Percentiles rank a stretch among this genome's conserved stretches.
These are phyloP conservation scores for Fusarium lateritium DNA, from an alignment of 2,329 filamentous ascomycete genomes.

Conservation along the genomic window DNA sequence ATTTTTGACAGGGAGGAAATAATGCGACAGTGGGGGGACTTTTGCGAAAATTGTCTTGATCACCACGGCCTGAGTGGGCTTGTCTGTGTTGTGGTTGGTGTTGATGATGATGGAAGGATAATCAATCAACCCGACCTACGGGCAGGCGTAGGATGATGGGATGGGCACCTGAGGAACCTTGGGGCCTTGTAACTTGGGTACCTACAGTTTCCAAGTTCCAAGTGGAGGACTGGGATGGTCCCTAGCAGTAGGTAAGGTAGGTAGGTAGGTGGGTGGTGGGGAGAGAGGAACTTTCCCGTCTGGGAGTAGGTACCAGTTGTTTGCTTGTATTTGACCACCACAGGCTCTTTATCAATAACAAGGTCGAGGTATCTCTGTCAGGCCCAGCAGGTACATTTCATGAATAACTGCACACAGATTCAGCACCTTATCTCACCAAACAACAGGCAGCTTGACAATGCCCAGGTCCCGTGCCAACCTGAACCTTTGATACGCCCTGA, in stretches of 20 bases:
- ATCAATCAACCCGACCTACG: conserved; percentile 34
- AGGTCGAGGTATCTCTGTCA: conserved; percentile 2
- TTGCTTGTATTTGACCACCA: neutral
- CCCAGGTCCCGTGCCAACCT: conserved; percentile 13
- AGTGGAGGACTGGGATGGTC: conserved; percentile 25
- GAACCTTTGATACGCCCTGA: conserved; percentile 16
- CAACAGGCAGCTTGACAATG: conserved; percentile 4
- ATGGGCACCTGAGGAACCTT: conserved; percentile 23
- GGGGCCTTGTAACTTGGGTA: conserved; percentile 30
- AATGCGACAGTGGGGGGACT: conserved; percentile 1
- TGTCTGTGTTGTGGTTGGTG: conserved; percentile 26
- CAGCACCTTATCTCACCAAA: conserved; percentile 3
- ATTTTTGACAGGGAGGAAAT: neutral
- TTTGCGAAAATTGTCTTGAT: conserved; percentile 11
- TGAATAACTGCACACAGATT: conserved; percentile 3
- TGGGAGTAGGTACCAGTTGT: conserved; percentile 4
- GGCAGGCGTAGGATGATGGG: neutral
- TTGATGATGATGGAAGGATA: conserved; percentile 39
- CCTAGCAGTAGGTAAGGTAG: conserved; percentile 14
- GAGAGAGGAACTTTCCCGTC: conserved; percentile 8
- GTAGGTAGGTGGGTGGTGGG: conserved; percentile 2
- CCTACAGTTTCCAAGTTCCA: conserved; percentile 9
- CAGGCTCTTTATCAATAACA: neutral
- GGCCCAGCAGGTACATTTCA: neutral
- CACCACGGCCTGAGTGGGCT: conserved; percentile 30